Evolutionary conservation across 2,329 filamentous ascomycete genomes (phyloP).

Genomic region (Fusarium oligoseptatum): DNA sequence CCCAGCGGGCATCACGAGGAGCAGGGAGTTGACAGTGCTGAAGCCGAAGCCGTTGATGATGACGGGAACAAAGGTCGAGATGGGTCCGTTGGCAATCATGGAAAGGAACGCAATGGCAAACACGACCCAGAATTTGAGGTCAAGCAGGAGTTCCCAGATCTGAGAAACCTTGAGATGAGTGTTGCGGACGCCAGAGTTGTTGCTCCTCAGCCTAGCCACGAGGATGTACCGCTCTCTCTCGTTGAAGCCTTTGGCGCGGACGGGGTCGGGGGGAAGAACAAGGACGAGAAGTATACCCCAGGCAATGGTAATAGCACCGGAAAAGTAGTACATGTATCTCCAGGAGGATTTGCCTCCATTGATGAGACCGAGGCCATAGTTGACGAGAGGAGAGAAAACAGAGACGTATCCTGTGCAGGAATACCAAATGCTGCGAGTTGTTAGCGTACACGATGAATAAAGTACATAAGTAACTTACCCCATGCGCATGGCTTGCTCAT

Average conservation of each 20-base stretch:
- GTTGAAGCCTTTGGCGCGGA: conserved; percentile 50
- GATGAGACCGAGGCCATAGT: conserved; percentile 62
- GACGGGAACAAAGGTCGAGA: conserved; percentile 60
- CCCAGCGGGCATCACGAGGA: conserved; percentile 53
- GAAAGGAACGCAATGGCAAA: conserved; percentile 54
- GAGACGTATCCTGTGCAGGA: conserved; percentile 59
- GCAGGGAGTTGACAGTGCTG: conserved; percentile 56
- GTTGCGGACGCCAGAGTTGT: conserved; percentile 57
- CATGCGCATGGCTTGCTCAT: conserved; percentile 56
- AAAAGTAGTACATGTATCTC: conserved; percentile 44
- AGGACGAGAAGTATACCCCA: conserved; percentile 56
- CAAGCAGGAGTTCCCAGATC: conserved; percentile 52
- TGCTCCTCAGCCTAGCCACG: conserved; percentile 46
- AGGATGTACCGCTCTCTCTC: conserved; percentile 47
- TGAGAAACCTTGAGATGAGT: conserved; percentile 60
- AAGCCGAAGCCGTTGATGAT: conserved; percentile 62
- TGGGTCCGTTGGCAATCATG: conserved; percentile 60
- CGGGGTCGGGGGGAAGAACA: conserved; percentile 56
- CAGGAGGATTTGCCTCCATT: conserved; percentile 52
- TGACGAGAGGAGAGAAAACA: conserved; percentile 60
- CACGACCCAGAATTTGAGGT: conserved; percentile 55
- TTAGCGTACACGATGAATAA: not conserved
- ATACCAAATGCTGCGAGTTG: conserved; percentile 51
- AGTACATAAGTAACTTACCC: conserved; percentile 29
- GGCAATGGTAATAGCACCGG: conserved; percentile 55